A percentile compares a stretch with the other conserved stretches of the same genome.
Conservation (phyloP, 345 rosid species). For the Moricandia moricandioides region DNA sequence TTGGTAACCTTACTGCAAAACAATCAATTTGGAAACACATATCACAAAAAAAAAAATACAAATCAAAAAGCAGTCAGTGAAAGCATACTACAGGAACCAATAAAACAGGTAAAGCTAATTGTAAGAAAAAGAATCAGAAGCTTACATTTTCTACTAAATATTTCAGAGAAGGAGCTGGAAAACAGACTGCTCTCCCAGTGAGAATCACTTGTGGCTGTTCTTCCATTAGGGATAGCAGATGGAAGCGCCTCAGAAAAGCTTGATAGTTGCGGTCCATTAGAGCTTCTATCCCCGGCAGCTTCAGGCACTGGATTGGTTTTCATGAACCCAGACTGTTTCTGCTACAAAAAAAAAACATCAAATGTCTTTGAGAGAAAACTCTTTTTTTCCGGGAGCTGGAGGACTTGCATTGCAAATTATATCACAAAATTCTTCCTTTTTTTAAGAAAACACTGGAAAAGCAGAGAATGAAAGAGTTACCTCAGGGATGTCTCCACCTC, state of each 20-base stretch:
- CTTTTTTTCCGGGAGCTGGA: background rate
- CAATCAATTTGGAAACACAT: background rate
- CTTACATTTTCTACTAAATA: slow-evolving; percentile 56
- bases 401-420: background rate
- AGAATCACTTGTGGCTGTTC: slow-evolving; percentile 38
- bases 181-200: slow-evolving; percentile 83
- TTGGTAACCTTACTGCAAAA: slow-evolving; percentile 57
- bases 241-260: slow-evolving; percentile 41
- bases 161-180: slow-evolving; percentile 85
- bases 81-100: background rate
- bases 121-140: background rate
- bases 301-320: slow-evolving; percentile 49
- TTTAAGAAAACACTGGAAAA: no score
- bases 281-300: slow-evolving; percentile 44
- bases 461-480: slow-evolving; percentile 21
- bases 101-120: background rate
- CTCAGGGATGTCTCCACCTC: slow-evolving; percentile 51
- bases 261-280: slow-evolving; percentile 42
- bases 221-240: slow-evolving; percentile 39
- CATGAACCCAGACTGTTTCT: slow-evolving; percentile 69
- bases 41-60: background rate
- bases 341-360: background rate
- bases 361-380: background rate
- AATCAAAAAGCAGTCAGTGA: background rate
- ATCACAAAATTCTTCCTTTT: background rate